Evolutionary conservation across 176 grass and related monocot genomes (phyloP).

Genomic region (Puya raimondii): DNA sequence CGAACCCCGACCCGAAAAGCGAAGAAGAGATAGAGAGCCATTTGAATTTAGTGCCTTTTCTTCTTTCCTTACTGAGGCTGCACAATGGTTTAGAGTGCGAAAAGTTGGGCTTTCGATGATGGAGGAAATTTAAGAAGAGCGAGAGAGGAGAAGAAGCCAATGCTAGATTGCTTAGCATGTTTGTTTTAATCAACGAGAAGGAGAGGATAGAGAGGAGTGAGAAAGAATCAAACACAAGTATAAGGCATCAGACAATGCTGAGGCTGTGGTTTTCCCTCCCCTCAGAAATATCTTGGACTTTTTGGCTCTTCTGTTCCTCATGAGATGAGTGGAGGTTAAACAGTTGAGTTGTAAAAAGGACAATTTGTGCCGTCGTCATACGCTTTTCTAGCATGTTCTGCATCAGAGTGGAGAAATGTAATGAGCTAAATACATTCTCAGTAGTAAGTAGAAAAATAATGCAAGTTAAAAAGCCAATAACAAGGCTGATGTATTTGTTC

Average conservation of each 20-base stretch:
- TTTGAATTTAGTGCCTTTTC: constrained; percentile 15
- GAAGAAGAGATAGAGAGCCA: constrained; percentile 52
- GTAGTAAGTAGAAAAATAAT: no score
- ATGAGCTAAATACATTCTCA: no score
- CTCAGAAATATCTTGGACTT: constrained; percentile 1
- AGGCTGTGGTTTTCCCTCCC: neutral
- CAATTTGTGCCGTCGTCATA: no score
- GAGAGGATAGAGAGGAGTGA: neutral
- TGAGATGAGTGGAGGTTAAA: neutral
- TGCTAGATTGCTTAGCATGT: constrained; percentile 7
- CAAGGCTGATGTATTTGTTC: no score
- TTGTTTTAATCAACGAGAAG: neutral
- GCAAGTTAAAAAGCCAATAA: no score
- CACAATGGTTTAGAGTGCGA: neutral
- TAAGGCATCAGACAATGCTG: neutral
- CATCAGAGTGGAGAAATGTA: no score
- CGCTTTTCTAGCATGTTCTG: no score
- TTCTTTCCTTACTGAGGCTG: constrained; percentile 12
- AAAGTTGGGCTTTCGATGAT: neutral
- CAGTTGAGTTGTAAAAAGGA: neutral
- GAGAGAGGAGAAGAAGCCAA: constrained; percentile 4
- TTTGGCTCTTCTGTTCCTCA: neutral
- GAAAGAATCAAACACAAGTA: neutral
- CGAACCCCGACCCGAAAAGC: constrained; percentile 58
- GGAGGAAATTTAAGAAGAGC: neutral